These are phyloP conservation scores for Penicillium sclerotiorum DNA, from an alignment of 2,329 filamentous ascomycete species.

Conservation along the genomic window DNA sequence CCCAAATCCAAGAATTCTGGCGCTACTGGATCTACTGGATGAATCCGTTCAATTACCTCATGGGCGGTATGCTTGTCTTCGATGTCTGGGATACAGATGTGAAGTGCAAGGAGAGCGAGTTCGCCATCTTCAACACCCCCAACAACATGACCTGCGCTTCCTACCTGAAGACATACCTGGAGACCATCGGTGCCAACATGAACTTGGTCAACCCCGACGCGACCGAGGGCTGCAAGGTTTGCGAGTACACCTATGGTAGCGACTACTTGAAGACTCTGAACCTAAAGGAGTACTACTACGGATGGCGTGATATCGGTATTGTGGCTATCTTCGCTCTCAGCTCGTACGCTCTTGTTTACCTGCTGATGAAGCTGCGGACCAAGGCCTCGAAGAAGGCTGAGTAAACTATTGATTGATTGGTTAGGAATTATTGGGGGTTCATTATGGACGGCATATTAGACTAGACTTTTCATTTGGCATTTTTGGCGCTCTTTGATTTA, in stretches of 20 bases:
- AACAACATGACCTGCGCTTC: slow-evolving; percentile 48
- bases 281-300: slow-evolving; percentile 60
- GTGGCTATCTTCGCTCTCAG: slow-evolving; percentile 57
- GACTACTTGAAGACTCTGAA: slow-evolving; percentile 63
- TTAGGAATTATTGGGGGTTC: too few species aligned
- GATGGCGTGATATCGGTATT: slow-evolving; percentile 65
- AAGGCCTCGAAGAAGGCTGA: slow-evolving; percentile 28
- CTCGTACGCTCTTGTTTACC: slow-evolving; percentile 52
- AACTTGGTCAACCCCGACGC: slow-evolving; percentile 62
- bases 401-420: neutral
- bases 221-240: slow-evolving; percentile 58
- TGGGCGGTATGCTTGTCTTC: slow-evolving; percentile 16
- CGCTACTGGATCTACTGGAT: slow-evolving; percentile 18
- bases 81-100: slow-evolving; percentile 8
- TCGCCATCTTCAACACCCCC: slow-evolving; percentile 11
- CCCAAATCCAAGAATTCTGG: slow-evolving; percentile 14
- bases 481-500: too few species aligned
- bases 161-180: slow-evolving; percentile 57
- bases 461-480: too few species aligned
- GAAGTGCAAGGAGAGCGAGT: slow-evolving; percentile 12
- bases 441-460: too few species aligned
- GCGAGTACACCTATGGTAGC: slow-evolving; percentile 57
- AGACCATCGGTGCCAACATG: slow-evolving; percentile 43
- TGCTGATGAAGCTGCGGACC: slow-evolving; percentile 29
- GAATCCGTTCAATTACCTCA: slow-evolving; percentile 17